A percentile compares a stretch with the other conserved stretches of the same genome.
Evolutionary conservation across 2,329 filamentous ascomycete genomes (phyloP).

Genomic region (Tolypocladium tropicale): DNA sequence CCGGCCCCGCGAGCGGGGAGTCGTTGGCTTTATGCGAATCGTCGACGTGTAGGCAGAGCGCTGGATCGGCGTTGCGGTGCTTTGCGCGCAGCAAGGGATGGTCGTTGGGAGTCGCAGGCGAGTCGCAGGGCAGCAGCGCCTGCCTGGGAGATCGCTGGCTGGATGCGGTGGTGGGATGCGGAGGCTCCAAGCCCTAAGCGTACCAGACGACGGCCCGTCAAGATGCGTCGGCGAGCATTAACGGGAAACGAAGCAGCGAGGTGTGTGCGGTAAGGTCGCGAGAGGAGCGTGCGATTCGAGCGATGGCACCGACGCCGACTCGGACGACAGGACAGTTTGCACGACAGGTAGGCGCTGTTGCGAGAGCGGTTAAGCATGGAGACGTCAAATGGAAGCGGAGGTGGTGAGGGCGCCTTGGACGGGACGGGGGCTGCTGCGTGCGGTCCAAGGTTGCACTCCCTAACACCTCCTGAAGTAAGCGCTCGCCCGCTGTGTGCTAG

Average conservation of each 20-base stretch:
- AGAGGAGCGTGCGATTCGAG: background rate
- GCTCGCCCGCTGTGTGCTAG: conserved; percentile 23
- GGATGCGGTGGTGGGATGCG: background rate
- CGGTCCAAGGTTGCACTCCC: conserved; percentile 8
- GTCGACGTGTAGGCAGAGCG: background rate
- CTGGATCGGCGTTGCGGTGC: background rate
- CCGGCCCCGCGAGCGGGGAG: conserved; percentile 1
- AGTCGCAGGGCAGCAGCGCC: background rate
- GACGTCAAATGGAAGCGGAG: background rate
- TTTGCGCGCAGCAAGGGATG: background rate
- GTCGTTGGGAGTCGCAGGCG: background rate
- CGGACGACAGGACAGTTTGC: background rate
- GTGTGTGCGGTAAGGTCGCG: background rate
- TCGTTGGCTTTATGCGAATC: background rate
- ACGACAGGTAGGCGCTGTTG: background rate
- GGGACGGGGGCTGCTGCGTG: background rate
- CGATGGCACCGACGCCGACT: background rate
- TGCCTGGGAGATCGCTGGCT: background rate
- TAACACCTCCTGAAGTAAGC: no score
- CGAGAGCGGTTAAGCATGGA: background rate
- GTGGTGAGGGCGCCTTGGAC: background rate
- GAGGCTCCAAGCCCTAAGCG: background rate
- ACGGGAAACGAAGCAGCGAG: background rate
- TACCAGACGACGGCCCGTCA: background rate
- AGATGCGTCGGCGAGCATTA: background rate